phyloP scores from a whole-genome alignment of 495 filamentous ascomycete species.

The Annulohypoxylon bovei region DNA sequence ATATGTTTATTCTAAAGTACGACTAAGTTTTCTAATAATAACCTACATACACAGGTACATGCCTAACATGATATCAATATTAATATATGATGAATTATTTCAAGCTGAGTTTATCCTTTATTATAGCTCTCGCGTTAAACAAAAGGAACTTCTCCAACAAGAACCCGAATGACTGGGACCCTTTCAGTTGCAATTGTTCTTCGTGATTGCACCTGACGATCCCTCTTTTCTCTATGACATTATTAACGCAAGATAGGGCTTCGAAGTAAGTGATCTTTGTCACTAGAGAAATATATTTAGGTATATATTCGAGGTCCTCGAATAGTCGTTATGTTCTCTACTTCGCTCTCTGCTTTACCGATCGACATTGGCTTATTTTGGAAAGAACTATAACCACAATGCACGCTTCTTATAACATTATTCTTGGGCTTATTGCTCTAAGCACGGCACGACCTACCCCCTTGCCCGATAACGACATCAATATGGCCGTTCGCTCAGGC shows the following conservation, averaged over 20 bases:
- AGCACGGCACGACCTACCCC: constrained; percentile 13
- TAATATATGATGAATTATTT: too few relatives aligned
- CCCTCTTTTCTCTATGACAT: not conserved
- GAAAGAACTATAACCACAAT: not conserved
- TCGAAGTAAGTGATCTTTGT: not conserved
- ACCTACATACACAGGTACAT: too few relatives aligned
- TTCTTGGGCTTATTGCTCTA: constrained; percentile 14
- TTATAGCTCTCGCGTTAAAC: not conserved
- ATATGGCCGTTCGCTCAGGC: not conserved
- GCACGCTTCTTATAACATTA: constrained; percentile 15
- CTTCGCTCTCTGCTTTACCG: not conserved
- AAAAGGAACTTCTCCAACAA: not conserved
- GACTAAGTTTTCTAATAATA: not conserved
- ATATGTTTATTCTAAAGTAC: not conserved
- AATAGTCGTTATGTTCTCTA: not conserved
- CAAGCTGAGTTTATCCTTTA: not conserved
- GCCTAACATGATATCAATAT: too few relatives aligned
- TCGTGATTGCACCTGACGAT: not conserved
- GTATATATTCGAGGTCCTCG: not conserved
- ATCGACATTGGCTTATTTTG: not conserved
- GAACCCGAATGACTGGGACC: not conserved
- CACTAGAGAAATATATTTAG: too few relatives aligned
- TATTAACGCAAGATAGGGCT: not conserved
- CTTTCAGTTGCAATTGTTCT: not conserved
- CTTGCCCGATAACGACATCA: not conserved